phyloP scores from a whole-genome alignment of 2,329 filamentous ascomycete species.

The Colletotrichum godetiae region DNA sequence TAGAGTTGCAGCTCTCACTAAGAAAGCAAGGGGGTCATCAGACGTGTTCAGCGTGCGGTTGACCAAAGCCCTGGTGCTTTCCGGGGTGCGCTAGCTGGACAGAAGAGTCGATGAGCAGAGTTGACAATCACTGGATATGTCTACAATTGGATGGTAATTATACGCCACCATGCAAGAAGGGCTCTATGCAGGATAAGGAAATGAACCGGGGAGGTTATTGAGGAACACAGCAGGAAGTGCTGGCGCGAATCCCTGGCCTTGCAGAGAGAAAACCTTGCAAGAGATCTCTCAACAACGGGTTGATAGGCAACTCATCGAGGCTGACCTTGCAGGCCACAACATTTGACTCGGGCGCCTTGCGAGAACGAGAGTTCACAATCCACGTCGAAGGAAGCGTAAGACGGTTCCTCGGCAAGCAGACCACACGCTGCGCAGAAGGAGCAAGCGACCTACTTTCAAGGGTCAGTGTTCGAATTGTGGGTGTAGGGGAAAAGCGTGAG shows the following conservation, averaged over 20 bases:
- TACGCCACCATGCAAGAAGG: conserved; percentile 30
- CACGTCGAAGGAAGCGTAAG: background rate
- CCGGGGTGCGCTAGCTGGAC: background rate
- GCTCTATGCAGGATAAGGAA: conserved; percentile 15
- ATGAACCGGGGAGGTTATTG: background rate
- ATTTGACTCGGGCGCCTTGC: conserved; percentile 1
- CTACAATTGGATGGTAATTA: background rate
- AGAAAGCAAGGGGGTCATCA: background rate
- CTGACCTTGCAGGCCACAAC: conserved; percentile 15
- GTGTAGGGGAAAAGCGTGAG: background rate
- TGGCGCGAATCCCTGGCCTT: conserved; percentile 14
- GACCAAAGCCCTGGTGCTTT: background rate
- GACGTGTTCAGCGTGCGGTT: background rate
- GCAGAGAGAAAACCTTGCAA: background rate
- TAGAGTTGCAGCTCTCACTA: background rate
- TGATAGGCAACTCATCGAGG: conserved; percentile 5
- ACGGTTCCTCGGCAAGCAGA: background rate
- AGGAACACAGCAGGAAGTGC: conserved; percentile 1
- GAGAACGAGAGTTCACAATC: background rate
- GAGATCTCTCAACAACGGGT: background rate
- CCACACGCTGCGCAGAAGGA: background rate
- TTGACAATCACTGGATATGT: background rate
- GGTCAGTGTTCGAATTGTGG: background rate
- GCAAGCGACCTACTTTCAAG: background rate
- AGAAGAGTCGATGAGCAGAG: background rate